Conservation (phyloP, 1,139 yeast species). For the Hansenula lynferdii region DNA sequence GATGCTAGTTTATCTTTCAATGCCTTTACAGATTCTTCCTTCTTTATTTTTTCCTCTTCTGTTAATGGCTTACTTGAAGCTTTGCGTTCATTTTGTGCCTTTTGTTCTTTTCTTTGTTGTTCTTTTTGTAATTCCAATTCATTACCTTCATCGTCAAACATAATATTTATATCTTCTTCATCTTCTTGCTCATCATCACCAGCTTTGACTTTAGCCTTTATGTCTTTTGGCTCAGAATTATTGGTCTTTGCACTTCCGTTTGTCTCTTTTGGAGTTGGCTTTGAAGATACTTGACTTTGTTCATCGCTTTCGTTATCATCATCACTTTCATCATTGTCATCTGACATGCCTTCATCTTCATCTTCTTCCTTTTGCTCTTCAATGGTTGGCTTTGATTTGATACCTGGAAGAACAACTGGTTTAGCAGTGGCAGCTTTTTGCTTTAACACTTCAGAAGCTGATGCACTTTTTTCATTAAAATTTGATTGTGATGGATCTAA, state of each 20-base stretch:
- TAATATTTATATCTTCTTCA: slow-evolving; percentile 41
- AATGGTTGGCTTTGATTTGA: slow-evolving; percentile 35
- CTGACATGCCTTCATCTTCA: slow-evolving; percentile 12
- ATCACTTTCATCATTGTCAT: too few relatives aligned
- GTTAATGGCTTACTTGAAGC: slow-evolving; percentile 6
- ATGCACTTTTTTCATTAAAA: slow-evolving; percentile 39
- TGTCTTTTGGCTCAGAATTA: neutral
- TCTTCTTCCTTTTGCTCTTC: slow-evolving; percentile 20
- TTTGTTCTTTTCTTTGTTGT: slow-evolving; percentile 6
- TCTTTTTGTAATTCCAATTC: slow-evolving; percentile 30
- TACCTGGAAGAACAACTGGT: slow-evolving; percentile 54
- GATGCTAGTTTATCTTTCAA: slow-evolving; percentile 69
- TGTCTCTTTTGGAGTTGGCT: slow-evolving; percentile 2
- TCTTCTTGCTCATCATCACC: slow-evolving; percentile 17
- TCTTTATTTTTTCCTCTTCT: slow-evolving; percentile 22
- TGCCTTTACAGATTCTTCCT: slow-evolving; percentile 46
- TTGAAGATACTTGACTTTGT: slow-evolving; percentile 9
- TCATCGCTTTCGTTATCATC: slow-evolving; percentile 12
- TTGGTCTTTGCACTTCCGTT: neutral
- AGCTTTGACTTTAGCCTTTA: too few relatives aligned
- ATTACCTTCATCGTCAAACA: slow-evolving; percentile 79
- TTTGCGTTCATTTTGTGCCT: too few relatives aligned
- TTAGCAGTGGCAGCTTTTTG: slow-evolving; percentile 53
- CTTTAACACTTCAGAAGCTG: slow-evolving; percentile 66
- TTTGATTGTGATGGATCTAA: slow-evolving; percentile 62